Percentiles rank a stretch among this genome's conserved stretches.
Conservation (phyloP, 768 basidiomycete species). For the Mycena floridula region DNA sequence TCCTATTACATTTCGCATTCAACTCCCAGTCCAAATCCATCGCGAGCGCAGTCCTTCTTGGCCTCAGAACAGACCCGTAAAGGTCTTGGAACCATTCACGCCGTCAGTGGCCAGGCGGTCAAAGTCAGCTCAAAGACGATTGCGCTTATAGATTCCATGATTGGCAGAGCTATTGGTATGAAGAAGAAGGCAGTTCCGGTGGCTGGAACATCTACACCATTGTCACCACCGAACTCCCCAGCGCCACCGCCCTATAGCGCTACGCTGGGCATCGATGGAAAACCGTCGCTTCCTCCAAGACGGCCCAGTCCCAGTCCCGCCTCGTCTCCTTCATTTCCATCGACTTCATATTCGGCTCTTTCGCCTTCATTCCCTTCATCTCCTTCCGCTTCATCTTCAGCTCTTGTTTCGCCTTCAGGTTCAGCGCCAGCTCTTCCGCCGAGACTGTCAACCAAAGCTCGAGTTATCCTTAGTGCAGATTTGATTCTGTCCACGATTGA, state of each 20-base stretch:
- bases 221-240: background rate
- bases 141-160: slow-evolving; percentile 51
- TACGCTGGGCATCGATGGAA: slow-evolving; percentile 3
- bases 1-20: slow-evolving; percentile 57
- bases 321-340: background rate
- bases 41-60: slow-evolving; percentile 49
- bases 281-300: slow-evolving; percentile 17
- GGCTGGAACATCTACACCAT: too few species aligned
- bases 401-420: too few species aligned
- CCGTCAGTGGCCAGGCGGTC: slow-evolving; percentile 59
- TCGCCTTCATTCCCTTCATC: slow-evolving; percentile 15
- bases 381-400: too few species aligned
- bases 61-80: slow-evolving; percentile 54
- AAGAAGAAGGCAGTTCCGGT: slow-evolving; percentile 17
- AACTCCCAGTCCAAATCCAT: slow-evolving; percentile 34
- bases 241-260: slow-evolving; percentile 9
- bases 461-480: slow-evolving; percentile 57
- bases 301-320: slow-evolving; percentile 1
- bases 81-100: slow-evolving; percentile 55
- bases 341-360: slow-evolving; percentile 8
- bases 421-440: slow-evolving; percentile 33
- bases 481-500: slow-evolving; percentile 61
- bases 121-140: slow-evolving; percentile 61
- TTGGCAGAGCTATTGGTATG: slow-evolving; percentile 48
- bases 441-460: slow-evolving; percentile 36